phyloP scores from a whole-genome alignment of 768 basidiomycete genomes.

The Tricholomella constricta region DNA sequence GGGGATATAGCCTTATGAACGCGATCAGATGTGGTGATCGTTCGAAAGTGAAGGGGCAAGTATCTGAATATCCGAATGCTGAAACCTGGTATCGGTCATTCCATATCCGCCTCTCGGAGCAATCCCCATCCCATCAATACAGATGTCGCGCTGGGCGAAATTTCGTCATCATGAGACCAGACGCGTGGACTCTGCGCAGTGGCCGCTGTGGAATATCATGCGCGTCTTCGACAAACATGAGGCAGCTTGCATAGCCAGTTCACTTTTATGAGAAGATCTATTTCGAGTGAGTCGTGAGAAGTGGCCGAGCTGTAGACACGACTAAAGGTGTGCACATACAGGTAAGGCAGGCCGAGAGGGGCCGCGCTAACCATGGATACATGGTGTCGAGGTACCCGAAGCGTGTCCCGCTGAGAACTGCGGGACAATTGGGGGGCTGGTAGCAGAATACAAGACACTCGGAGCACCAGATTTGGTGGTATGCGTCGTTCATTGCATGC shows the following conservation, averaged over 20 bases:
- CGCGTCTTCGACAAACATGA: not conserved
- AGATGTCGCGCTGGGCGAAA: not conserved
- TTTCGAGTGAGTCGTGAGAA: not conserved
- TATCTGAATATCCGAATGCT: not conserved
- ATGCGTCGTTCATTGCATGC: conserved; percentile 33
- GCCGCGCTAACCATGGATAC: conserved; percentile 13
- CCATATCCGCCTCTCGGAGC: not conserved
- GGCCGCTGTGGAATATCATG: not conserved
- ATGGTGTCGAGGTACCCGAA: conserved; percentile 14
- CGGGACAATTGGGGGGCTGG: conserved; percentile 26
- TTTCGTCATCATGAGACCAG: not conserved
- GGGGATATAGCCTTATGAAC: not conserved
- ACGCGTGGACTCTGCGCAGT: too few relatives aligned
- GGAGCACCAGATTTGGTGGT: conserved; percentile 35
- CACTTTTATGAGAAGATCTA: conserved; percentile 8
- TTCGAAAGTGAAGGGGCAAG: not conserved
- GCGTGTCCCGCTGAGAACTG: conserved; percentile 12
- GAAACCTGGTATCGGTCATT: not conserved
- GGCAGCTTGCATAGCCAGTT: conserved; percentile 2
- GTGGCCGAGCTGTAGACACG: not conserved
- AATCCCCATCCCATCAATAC: not conserved
- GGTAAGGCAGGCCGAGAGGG: conserved; percentile 14
- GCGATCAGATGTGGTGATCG: not conserved
- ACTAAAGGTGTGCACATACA: conserved; percentile 12
- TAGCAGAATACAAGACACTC: conserved; percentile 30